These are phyloP conservation scores for Spergularia azorica DNA, from an alignment of 179 eudicot species.

Conservation along the genomic window DNA sequence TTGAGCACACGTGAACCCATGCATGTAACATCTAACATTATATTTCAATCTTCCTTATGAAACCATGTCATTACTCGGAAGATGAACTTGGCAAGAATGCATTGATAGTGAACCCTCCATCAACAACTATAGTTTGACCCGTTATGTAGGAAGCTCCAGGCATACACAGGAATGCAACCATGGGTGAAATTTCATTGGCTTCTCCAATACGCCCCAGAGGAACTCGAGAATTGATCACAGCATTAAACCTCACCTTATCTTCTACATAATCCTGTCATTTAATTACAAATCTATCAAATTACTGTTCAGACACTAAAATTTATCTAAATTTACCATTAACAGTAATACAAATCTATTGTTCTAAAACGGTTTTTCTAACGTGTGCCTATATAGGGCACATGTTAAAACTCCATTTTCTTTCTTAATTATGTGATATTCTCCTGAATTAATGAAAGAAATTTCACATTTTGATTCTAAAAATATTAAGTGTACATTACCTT, in stretches of 20 bases:
- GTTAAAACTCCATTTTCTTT: no score
- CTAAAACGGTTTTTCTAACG: no score
- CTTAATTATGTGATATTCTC: no score
- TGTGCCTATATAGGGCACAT: no score
- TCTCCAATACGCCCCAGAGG: conserved; percentile 21
- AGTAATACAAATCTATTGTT: no score
- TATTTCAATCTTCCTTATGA: no score
- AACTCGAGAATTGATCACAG: neutral
- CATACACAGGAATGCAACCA: conserved; percentile 31
- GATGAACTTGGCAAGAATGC: conserved; percentile 1
- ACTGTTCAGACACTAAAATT: neutral
- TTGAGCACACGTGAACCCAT: no score
- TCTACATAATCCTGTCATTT: neutral
- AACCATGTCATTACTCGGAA: neutral
- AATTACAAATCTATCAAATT: neutral
- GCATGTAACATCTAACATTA: no score
- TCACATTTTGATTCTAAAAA: neutral
- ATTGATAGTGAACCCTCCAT: conserved; percentile 26
- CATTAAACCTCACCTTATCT: neutral
- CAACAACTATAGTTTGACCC: conserved; percentile 28
- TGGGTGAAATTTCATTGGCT: conserved; percentile 15
- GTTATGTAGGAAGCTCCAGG: conserved; percentile 31
- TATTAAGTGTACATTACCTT: conserved; percentile 2
- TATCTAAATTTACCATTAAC: no score
- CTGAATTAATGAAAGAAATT: no score